These are phyloP conservation scores for Alternaria brassicicola DNA, from an alignment of 2,329 filamentous ascomycete genomes.

Conservation along the genomic window DNA sequence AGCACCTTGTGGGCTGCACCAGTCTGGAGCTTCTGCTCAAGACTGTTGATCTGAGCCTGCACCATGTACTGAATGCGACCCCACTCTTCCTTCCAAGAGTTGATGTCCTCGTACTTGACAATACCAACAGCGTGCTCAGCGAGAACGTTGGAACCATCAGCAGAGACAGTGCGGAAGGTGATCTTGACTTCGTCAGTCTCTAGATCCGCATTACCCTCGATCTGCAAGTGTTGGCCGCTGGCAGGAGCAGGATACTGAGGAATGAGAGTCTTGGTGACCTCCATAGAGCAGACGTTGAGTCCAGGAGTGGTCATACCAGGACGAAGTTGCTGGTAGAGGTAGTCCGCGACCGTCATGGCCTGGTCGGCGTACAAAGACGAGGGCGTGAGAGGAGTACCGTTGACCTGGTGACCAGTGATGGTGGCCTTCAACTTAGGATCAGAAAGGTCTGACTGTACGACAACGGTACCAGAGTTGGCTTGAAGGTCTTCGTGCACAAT, in stretches of 20 bases:
- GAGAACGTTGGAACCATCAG: conserved; percentile 62
- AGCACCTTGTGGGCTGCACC: conserved; percentile 75
- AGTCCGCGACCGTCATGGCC: conserved; percentile 68
- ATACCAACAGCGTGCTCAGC: conserved; percentile 67
- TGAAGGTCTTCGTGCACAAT: conserved; percentile 68
- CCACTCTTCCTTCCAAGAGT: conserved; percentile 69
- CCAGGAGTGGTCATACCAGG: conserved; percentile 63
- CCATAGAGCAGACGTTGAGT: conserved; percentile 69
- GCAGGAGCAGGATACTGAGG: conserved; percentile 56
- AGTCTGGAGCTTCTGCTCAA: conserved; percentile 68
- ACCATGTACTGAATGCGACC: conserved; percentile 67
- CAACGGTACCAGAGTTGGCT: conserved; percentile 63
- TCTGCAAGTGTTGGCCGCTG: conserved; percentile 64
- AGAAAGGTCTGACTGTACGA: conserved; percentile 70
- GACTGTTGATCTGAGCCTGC: conserved; percentile 64
- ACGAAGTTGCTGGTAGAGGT: conserved; percentile 68
- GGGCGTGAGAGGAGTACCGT: conserved; percentile 69
- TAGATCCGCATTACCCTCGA: conserved; percentile 66
- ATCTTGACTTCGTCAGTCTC: conserved; percentile 62
- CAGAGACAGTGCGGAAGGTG: conserved; percentile 63
- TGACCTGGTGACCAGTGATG: conserved; percentile 70
- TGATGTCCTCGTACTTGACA: conserved; percentile 65
- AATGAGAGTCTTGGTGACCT: conserved; percentile 74
- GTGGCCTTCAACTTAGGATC: conserved; percentile 67
- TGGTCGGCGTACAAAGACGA: conserved; percentile 70